phyloP scores from a whole-genome alignment of 2,329 filamentous ascomycete genomes.

The Mycosphaerella sp. region DNA sequence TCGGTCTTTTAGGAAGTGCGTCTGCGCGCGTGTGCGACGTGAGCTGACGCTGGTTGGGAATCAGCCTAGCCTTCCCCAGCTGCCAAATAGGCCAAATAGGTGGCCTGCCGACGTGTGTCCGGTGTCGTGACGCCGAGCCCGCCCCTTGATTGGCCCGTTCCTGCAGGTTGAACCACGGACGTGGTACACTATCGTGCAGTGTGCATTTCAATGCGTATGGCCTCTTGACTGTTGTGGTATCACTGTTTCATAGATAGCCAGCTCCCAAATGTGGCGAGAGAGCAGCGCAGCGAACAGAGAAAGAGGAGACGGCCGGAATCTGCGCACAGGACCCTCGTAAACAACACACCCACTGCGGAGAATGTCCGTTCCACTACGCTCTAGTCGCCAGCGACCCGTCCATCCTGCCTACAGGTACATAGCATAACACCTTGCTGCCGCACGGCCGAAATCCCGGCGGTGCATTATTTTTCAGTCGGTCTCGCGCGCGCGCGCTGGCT shows the following conservation, averaged over 20 bases:
- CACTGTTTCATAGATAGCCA: constrained; percentile 11
- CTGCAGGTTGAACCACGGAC: constrained; percentile 6
- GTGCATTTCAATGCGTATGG: constrained; percentile 12
- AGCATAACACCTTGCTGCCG: not conserved
- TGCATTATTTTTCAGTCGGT: no score
- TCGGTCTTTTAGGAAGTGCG: constrained; percentile 12
- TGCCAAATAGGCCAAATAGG: constrained; percentile 3
- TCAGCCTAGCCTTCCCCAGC: constrained; percentile 8
- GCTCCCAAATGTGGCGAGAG: not conserved
- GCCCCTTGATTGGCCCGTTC: constrained; percentile 11
- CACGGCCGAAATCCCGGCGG: not conserved
- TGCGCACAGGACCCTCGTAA: constrained; percentile 9
- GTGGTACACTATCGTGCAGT: constrained; percentile 12
- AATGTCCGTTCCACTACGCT: constrained; percentile 10
- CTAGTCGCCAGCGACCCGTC: not conserved
- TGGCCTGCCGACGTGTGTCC: constrained; percentile 10
- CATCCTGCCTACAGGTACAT: not conserved
- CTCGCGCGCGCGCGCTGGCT: no score
- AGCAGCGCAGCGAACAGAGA: no score
- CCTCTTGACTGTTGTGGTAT: constrained; percentile 6
- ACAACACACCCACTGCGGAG: constrained; percentile 12
- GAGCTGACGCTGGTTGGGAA: constrained; percentile 13
- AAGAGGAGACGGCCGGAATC: constrained; percentile 13
- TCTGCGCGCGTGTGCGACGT: constrained; percentile 4
- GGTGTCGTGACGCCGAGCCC: constrained; percentile 12